Evolutionary conservation across 2,329 filamentous ascomycete species (phyloP).

Genomic region (Spiromastix sp.): DNA sequence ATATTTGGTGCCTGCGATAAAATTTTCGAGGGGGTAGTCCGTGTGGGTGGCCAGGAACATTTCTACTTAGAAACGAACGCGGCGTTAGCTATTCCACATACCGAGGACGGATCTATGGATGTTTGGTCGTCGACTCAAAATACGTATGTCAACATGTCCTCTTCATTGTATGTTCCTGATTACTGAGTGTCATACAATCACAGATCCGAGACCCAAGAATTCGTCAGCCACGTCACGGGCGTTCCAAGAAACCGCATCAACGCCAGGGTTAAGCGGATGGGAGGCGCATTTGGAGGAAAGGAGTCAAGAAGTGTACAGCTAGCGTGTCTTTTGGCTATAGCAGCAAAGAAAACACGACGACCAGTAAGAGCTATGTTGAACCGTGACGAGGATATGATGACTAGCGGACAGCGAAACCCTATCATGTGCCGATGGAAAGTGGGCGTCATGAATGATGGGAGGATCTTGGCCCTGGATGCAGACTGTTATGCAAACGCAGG

Average conservation of each 20-base stretch:
- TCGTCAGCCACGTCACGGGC: slow-evolving; percentile 63
- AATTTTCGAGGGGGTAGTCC: slow-evolving; percentile 61
- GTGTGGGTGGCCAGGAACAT: slow-evolving; percentile 84
- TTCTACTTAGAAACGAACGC: slow-evolving; percentile 89
- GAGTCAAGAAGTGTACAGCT: slow-evolving; percentile 71
- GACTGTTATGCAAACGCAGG: slow-evolving; percentile 17
- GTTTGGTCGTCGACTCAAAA: slow-evolving; percentile 81
- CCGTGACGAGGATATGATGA: slow-evolving; percentile 78
- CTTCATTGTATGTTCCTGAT: too few species aligned
- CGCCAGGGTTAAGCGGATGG: slow-evolving; percentile 69
- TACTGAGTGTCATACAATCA: too few species aligned
- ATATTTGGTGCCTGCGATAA: slow-evolving; percentile 64
- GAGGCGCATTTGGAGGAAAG: slow-evolving; percentile 81
- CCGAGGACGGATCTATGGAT: slow-evolving; percentile 80
- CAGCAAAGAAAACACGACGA: slow-evolving; percentile 64
- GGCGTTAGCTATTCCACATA: slow-evolving; percentile 66
- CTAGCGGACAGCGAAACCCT: slow-evolving; percentile 73
- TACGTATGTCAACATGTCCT: slow-evolving; percentile 49
- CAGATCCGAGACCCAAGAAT: slow-evolving; percentile 50
- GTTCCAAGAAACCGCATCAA: slow-evolving; percentile 75
- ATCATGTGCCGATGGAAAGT: slow-evolving; percentile 65
- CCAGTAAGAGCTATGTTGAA: slow-evolving; percentile 82
- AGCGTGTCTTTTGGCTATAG: slow-evolving; percentile 63
- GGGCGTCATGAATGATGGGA: slow-evolving; percentile 12
- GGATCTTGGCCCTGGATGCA: slow-evolving; percentile 8